A percentile compares a stretch with the other conserved stretches of the same genome.
phyloP scores from a whole-genome alignment of 2,329 filamentous ascomycete species.

The Zymoseptoria passerinii region DNA sequence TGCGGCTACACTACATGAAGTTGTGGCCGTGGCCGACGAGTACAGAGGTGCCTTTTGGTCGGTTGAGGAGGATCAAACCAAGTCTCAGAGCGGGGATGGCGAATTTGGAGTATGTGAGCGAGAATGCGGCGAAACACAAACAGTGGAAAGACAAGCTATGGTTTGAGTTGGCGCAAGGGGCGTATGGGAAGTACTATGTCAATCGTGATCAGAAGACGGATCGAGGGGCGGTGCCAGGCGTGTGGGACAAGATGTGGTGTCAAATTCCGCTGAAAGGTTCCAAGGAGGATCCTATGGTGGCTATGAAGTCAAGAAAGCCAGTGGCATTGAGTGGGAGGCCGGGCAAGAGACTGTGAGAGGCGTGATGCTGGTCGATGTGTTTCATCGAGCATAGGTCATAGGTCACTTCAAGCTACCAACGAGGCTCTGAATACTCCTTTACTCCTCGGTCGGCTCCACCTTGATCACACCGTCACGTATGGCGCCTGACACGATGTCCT shows the following conservation, averaged over 20 bases:
- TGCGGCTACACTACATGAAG: constrained; percentile 36
- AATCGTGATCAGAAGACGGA: constrained; percentile 14
- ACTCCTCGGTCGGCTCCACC: neutral
- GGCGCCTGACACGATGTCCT: neutral
- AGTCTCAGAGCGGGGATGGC: constrained; percentile 13
- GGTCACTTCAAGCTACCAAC: neutral
- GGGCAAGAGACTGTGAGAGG: neutral
- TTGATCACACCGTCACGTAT: neutral
- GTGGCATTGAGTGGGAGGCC: neutral
- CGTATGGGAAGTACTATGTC: constrained; percentile 19
- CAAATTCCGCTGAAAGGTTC: constrained; percentile 17
- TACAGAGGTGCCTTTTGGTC: constrained; percentile 16
- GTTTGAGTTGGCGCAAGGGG: constrained; percentile 11
- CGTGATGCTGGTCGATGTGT: neutral
- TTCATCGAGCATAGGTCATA: neutral
- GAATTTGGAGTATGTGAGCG: constrained; percentile 26
- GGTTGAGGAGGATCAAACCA: constrained; percentile 20
- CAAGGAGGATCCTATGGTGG: constrained; percentile 1
- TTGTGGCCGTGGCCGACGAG: constrained; percentile 33
- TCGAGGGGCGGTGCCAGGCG: constrained; percentile 17
- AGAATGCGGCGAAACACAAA: constrained; percentile 26
- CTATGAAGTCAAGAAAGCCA: neutral
- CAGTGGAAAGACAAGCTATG: constrained; percentile 3
- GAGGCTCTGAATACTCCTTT: neutral
- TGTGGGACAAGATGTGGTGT: constrained; percentile 25